Conservation (phyloP, 148 eudicot species). For the Fagopyrum homotropicum region DNA sequence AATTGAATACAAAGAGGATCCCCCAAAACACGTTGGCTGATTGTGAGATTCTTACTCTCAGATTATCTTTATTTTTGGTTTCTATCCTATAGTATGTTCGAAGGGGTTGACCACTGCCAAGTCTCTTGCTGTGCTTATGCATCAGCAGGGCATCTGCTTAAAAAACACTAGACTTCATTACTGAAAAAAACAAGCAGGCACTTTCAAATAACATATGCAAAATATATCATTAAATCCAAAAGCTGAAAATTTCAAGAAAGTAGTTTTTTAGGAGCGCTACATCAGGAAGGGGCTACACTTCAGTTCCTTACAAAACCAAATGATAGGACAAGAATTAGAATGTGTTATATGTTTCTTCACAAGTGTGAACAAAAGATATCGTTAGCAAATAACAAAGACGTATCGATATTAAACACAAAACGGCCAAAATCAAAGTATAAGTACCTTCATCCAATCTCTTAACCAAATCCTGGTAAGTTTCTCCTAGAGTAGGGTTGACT, state of each 20-base stretch:
- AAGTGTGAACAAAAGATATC: neutral
- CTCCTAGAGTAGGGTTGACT: conserved; percentile 52
- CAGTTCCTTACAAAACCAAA: neutral
- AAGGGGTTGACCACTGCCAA: too few species aligned
- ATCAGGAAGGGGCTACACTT: neutral
- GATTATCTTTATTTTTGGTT: too few species aligned
- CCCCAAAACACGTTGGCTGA: too few species aligned
- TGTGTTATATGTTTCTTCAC: neutral
- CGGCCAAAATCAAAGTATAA: conserved; percentile 11
- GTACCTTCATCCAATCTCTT: conserved; percentile 84
- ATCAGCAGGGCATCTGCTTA: too few species aligned
- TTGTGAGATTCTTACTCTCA: too few species aligned
- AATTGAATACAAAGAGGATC: too few species aligned
- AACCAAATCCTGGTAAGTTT: conserved; percentile 48
- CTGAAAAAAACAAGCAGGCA: neutral
- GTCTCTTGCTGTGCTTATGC: too few species aligned
- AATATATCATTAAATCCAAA: neutral
- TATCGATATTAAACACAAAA: neutral
- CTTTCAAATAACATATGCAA: neutral
- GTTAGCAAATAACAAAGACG: neutral
- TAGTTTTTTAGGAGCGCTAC: neutral
- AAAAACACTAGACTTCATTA: neutral
- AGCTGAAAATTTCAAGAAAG: neutral
- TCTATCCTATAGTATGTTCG: too few species aligned
- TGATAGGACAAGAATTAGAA: neutral